phyloP scores from a whole-genome alignment of 1,139 yeast species.

The Debaryomycetaceae sp. region DNA sequence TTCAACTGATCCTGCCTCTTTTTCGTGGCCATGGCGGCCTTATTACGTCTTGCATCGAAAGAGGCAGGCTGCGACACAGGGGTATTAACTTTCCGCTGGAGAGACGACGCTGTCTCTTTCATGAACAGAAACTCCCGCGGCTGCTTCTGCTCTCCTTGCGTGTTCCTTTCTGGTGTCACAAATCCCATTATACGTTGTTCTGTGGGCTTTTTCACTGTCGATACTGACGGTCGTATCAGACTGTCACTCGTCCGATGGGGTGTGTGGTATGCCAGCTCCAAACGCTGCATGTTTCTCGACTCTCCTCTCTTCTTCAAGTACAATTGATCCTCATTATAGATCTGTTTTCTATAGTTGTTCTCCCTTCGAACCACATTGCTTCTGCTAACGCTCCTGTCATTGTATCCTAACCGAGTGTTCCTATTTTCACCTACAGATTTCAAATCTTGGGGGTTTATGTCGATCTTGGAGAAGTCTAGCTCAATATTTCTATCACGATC shows the following conservation, averaged over 20 bases:
- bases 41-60: constrained; percentile 10
- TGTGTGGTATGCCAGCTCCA: background rate
- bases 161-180: constrained; percentile 11
- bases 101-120: constrained; percentile 36
- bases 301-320: constrained; percentile 13
- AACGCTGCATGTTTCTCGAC: constrained; percentile 1
- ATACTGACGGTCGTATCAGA: constrained; percentile 1
- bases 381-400: background rate
- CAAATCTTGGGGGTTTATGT: constrained; percentile 9
- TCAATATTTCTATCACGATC: background rate
- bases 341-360: background rate
- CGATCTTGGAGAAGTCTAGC: constrained; percentile 20
- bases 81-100: constrained; percentile 22
- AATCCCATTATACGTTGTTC: constrained; percentile 10
- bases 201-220: constrained; percentile 5
- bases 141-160: constrained; percentile 4
- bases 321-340: background rate
- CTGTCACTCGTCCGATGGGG: constrained; percentile 3
- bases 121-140: constrained; percentile 24
- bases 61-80: constrained; percentile 2
- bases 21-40: constrained; percentile 16
- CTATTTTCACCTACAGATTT: background rate
- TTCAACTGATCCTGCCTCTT: constrained; percentile 3
- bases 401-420: background rate
- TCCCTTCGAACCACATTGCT: background rate